Evolutionary conservation across 371 early-diverging fungal species (phyloP).

Genomic region (Dichotomocladium elegans): DNA sequence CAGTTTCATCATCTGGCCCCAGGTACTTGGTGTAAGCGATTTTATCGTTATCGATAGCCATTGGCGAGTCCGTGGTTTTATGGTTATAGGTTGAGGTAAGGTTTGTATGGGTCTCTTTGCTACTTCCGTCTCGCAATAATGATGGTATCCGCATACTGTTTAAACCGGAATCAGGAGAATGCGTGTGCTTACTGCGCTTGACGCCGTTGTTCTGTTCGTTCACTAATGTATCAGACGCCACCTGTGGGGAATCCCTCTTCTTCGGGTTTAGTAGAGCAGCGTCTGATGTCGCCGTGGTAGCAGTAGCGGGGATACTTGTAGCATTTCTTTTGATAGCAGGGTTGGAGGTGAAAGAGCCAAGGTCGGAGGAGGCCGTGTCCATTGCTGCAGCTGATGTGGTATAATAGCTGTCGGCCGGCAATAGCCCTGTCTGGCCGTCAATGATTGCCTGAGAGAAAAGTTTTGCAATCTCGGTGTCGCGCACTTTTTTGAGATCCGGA

Average conservation of each 20-base stretch:
- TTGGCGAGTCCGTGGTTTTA: neutral
- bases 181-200: too few species aligned
- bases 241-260: too few species aligned
- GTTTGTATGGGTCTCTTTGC: neutral
- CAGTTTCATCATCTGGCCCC: slow-evolving; percentile 7
- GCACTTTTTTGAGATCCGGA: slow-evolving; percentile 23
- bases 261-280: too few species aligned
- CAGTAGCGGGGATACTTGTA: too few species aligned
- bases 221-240: too few species aligned
- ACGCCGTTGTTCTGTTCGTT: too few species aligned
- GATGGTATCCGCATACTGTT: too few species aligned
- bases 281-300: too few species aligned
- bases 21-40: slow-evolving; percentile 2
- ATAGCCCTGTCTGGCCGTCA: neutral
- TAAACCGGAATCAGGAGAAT: too few species aligned
- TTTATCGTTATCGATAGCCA: neutral
- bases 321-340: too few species aligned
- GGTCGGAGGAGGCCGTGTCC: neutral
- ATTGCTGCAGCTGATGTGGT: neutral
- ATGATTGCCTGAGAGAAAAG: slow-evolving; percentile 12
- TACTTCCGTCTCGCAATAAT: too few species aligned
- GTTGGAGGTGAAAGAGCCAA: neutral
- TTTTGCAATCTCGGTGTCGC: slow-evolving; percentile 19
- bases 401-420: neutral
- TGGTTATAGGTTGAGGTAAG: neutral